phyloP scores from a whole-genome alignment of 345 rosid species.

The Lagerstroemia speciosa region DNA sequence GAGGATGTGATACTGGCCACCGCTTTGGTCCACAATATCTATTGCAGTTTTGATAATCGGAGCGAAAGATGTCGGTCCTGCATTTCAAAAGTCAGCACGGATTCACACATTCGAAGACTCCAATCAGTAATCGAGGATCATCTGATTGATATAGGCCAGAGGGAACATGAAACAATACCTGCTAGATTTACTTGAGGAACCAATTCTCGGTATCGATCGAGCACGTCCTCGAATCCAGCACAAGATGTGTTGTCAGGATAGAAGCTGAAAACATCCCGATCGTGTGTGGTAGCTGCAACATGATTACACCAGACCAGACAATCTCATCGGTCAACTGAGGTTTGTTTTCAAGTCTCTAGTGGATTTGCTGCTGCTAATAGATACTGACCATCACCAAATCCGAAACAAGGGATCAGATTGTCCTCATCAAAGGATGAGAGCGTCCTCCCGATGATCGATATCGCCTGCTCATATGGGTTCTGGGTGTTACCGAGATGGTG shows the following conservation, averaged over 20 bases:
- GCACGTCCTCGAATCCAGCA: conserved; percentile 42
- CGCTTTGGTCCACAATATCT: conserved; percentile 39
- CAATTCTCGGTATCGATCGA: conserved; percentile 36
- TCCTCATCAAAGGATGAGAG: conserved; percentile 43
- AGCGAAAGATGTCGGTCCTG: conserved; percentile 56
- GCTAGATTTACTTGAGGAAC: conserved; percentile 36
- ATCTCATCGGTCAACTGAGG: not conserved
- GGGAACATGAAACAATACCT: conserved; percentile 13
- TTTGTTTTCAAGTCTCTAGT: not conserved
- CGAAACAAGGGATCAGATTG: conserved; percentile 43
- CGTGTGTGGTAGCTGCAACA: conserved; percentile 41
- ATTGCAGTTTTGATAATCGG: conserved; percentile 40
- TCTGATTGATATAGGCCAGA: too few species aligned
- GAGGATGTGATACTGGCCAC: conserved; percentile 48
- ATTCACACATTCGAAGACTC: too few species aligned
- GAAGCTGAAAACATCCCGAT: conserved; percentile 43
- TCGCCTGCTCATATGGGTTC: conserved; percentile 48
- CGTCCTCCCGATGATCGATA: conserved; percentile 45
- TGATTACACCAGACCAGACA: not conserved
- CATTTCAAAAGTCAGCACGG: not conserved
- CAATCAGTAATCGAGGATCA: not conserved
- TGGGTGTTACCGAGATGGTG: conserved; percentile 28
- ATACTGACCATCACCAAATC: conserved; percentile 45
- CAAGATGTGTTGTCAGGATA: conserved; percentile 31
- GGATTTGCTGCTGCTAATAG: not conserved